These are phyloP conservation scores for Exophiala dermatitidis DNA, from an alignment of 2,329 filamentous ascomycete species.

Conservation along the genomic window DNA sequence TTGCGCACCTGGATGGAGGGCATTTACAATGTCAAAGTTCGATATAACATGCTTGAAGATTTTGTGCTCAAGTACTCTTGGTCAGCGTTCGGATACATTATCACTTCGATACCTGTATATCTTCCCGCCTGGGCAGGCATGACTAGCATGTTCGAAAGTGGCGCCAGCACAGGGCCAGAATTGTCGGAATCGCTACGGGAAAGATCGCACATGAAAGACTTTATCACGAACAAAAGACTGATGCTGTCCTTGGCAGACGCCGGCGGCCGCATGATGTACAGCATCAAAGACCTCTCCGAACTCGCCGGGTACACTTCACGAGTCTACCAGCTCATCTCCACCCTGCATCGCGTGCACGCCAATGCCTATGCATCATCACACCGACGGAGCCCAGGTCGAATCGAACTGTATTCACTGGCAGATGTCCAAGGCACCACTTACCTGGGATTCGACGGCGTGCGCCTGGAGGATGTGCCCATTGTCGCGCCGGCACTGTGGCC, in stretches of 20 bases:
- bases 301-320: slow-evolving; percentile 92
- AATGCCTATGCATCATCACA: slow-evolving; percentile 68
- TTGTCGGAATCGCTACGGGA: slow-evolving; percentile 52
- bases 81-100: slow-evolving; percentile 93
- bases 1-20: slow-evolving; percentile 96
- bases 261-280: slow-evolving; percentile 98
- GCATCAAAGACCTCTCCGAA: slow-evolving; percentile 94
- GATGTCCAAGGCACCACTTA: slow-evolving; percentile 92
- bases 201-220: slow-evolving; percentile 88
- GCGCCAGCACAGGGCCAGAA: slow-evolving; percentile 22
- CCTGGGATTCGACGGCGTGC: slow-evolving; percentile 88
- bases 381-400: slow-evolving; percentile 41
- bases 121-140: slow-evolving; percentile 88
- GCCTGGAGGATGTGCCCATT: slow-evolving; percentile 85
- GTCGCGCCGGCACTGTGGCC: slow-evolving; percentile 86
- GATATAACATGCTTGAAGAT: slow-evolving; percentile 97
- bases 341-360: slow-evolving; percentile 86
- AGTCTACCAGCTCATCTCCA: slow-evolving; percentile 91
- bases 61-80: slow-evolving; percentile 98
- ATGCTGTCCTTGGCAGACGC: slow-evolving; percentile 97
- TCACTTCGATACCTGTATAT: slow-evolving; percentile 89
- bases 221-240: slow-evolving; percentile 96
- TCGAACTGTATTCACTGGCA: slow-evolving; percentile 79
- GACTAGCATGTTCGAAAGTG: slow-evolving; percentile 59
- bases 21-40: slow-evolving; percentile 95